These are phyloP conservation scores for Phylloporus arenicola DNA, from an alignment of 768 basidiomycete species.

Conservation along the genomic window DNA sequence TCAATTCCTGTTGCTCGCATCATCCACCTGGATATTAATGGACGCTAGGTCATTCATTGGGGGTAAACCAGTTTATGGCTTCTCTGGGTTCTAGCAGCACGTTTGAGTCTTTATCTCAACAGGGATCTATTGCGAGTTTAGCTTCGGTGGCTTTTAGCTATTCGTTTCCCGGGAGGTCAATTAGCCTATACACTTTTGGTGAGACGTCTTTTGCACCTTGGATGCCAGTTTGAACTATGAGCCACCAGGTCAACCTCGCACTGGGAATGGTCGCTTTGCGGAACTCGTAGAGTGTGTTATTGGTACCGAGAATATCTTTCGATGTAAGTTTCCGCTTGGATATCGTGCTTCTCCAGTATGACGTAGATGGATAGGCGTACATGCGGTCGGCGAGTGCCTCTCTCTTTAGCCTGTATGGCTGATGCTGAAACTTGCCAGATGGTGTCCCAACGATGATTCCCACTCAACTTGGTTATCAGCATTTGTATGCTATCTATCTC, in stretches of 20 bases:
- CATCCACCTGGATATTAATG: constrained; percentile 1
- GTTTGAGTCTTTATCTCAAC: constrained; percentile 6
- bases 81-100: not conserved
- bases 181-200: constrained; percentile 44
- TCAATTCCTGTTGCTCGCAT: not conserved
- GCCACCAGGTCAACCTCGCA: constrained; percentile 43
- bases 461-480: constrained; percentile 41
- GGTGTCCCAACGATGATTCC: constrained; percentile 50
- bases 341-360: not conserved
- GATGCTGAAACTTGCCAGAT: constrained; percentile 28
- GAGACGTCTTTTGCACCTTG: constrained; percentile 2
- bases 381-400: constrained; percentile 35
- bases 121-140: constrained; percentile 37
- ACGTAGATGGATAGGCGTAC: constrained; percentile 32
- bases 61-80: constrained; percentile 20
- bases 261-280: constrained; percentile 39
- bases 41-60: constrained; percentile 37
- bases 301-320: constrained; percentile 36
- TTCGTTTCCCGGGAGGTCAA: constrained; percentile 23
- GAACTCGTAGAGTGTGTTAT: constrained; percentile 36
- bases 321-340: constrained; percentile 28
- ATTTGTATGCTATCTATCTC: constrained; percentile 33
- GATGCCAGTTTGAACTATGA: not conserved
- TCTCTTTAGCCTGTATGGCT: not conserved
- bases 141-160: constrained; percentile 31